Evolutionary conservation across 352 stramenopile species (phyloP).

Genomic region (Phytophthora vignae): DNA sequence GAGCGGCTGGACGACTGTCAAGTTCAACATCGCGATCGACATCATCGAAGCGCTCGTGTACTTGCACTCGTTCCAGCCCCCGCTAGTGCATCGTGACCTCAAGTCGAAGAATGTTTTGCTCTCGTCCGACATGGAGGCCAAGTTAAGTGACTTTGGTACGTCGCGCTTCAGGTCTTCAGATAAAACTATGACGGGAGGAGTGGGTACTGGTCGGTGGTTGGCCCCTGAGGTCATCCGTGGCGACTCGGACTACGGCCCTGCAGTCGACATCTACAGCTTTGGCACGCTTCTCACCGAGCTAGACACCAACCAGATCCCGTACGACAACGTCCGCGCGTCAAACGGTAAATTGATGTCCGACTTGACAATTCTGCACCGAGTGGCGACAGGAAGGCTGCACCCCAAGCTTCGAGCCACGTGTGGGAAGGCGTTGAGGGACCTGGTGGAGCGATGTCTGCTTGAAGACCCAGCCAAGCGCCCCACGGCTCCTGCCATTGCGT

Average conservation of each 20-base stretch:
- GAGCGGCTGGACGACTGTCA: slow-evolving; percentile 24
- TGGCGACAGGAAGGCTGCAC: slow-evolving; percentile 42
- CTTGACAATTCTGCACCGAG: slow-evolving; percentile 53
- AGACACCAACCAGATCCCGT: slow-evolving; percentile 46
- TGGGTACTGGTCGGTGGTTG: slow-evolving; percentile 63
- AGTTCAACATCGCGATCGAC: slow-evolving; percentile 45
- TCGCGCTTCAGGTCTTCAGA: slow-evolving; percentile 29
- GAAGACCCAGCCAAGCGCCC: slow-evolving; percentile 9
- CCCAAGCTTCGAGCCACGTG: slow-evolving; percentile 10
- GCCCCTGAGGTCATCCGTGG: slow-evolving; percentile 58
- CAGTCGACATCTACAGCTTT: slow-evolving; percentile 66
- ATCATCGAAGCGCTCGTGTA: slow-evolving; percentile 50
- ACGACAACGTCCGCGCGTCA: slow-evolving; percentile 30
- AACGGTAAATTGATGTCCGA: slow-evolving; percentile 52
- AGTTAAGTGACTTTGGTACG: slow-evolving; percentile 40
- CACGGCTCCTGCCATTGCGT: slow-evolving; percentile 13
- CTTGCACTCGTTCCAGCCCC: slow-evolving; percentile 41
- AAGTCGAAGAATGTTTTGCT: slow-evolving; percentile 68
- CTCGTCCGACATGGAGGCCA: slow-evolving; percentile 23
- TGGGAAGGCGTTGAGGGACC: neutral
- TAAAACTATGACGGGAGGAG: slow-evolving; percentile 46
- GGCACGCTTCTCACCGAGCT: slow-evolving; percentile 51
- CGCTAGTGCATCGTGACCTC: slow-evolving; percentile 62
- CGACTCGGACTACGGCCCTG: slow-evolving; percentile 52
- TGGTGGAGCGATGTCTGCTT: slow-evolving; percentile 14